These are phyloP conservation scores for Diaporthe destruens DNA, from an alignment of 2,329 filamentous ascomycete species.

Conservation along the genomic window DNA sequence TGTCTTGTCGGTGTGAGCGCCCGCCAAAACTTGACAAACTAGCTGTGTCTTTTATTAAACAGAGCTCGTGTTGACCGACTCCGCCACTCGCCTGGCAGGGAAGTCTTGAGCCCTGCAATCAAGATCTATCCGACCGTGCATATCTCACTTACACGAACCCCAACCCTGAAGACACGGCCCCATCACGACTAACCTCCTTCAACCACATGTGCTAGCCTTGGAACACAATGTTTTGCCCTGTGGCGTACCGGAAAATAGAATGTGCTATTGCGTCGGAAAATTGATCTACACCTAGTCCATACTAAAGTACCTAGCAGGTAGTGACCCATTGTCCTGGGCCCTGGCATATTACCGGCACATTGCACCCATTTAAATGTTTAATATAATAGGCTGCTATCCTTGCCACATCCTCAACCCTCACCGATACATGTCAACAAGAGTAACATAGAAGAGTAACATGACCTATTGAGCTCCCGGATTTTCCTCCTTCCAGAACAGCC, in stretches of 20 bases:
- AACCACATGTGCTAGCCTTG: background rate
- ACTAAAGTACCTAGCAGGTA: no score
- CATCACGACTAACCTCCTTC: background rate
- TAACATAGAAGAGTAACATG: background rate
- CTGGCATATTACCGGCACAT: background rate
- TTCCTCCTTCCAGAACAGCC: background rate
- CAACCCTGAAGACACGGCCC: conserved; percentile 1
- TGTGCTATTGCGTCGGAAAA: background rate
- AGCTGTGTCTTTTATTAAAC: background rate
- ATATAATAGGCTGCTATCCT: background rate
- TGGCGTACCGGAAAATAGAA: background rate
- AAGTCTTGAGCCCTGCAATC: background rate
- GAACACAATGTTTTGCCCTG: background rate
- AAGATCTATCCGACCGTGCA: no score
- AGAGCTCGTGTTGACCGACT: background rate
- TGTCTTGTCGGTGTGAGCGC: background rate
- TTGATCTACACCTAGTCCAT: background rate
- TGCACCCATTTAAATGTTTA: no score
- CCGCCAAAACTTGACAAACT: background rate
- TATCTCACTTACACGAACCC: conserved; percentile 12
- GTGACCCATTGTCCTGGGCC: background rate
- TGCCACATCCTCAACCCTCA: background rate
- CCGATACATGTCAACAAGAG: no score
- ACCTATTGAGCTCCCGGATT: no score
- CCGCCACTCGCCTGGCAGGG: background rate